Evolutionary conservation across 257 asterid genomes (phyloP).

Genomic region (Penstemon newberryi): DNA sequence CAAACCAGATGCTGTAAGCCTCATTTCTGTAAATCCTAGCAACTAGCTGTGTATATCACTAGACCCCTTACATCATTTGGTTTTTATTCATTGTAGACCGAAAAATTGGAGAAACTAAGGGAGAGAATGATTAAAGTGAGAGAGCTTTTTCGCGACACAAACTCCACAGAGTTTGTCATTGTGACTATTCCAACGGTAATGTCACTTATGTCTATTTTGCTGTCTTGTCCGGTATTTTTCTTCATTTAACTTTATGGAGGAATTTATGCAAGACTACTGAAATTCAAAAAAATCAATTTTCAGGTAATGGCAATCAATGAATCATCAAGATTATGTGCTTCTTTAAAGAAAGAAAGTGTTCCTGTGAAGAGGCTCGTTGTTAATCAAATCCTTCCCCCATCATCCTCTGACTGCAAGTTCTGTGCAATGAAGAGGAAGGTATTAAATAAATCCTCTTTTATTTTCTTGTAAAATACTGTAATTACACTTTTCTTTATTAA

Average conservation of each 20-base stretch:
- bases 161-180: conserved; percentile 82
- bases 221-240: too few species aligned
- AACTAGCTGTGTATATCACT: conserved; percentile 20
- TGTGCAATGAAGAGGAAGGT: conserved; percentile 95
- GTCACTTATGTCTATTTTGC: neutral
- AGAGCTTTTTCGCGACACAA: conserved; percentile 88
- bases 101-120: conserved; percentile 80
- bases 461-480: neutral
- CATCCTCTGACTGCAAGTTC: conserved; percentile 93
- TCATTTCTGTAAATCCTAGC: conserved; percentile 11
- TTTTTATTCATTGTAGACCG: conserved; percentile 52
- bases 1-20: conserved; percentile 64
- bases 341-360: conserved; percentile 80
- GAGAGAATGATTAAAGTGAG: conserved; percentile 98
- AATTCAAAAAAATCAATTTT: neutral
- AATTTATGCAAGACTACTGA: neutral
- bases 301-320: conserved; percentile 98
- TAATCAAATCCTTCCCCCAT: conserved; percentile 87
- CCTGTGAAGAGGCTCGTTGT: conserved; percentile 92
- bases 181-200: conserved; percentile 99
- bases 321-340: conserved; percentile 90
- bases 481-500: too few species aligned
- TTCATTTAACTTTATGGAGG: neutral
- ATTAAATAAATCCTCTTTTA: conserved; percentile 13
- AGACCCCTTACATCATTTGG: conserved; percentile 22